Evolutionary conservation across 768 basidiomycete genomes (phyloP).

Genomic region (Nevesoporus exiguus): DNA sequence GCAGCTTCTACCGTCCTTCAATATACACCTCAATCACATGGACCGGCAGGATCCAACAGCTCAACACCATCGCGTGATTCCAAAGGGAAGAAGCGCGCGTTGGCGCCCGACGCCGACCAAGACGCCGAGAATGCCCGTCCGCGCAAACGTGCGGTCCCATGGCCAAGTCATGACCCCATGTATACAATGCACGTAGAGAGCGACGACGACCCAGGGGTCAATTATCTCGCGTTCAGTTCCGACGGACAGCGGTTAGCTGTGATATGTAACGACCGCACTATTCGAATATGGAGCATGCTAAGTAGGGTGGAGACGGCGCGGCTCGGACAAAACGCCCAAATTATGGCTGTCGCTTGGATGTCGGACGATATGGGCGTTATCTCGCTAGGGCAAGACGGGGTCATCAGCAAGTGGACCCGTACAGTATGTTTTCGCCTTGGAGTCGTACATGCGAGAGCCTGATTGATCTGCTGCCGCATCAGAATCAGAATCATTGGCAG

Average conservation of each 20-base stretch:
- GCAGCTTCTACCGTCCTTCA: slow-evolving; percentile 34
- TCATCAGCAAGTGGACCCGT: slow-evolving; percentile 57
- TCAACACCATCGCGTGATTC: slow-evolving; percentile 28
- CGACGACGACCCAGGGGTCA: slow-evolving; percentile 45
- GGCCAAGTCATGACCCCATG: slow-evolving; percentile 46
- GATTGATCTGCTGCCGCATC: not conserved
- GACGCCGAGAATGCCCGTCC: slow-evolving; percentile 29
- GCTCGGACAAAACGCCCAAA: slow-evolving; percentile 48
- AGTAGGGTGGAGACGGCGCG: slow-evolving; percentile 51
- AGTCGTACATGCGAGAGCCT: not conserved
- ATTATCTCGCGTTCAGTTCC: slow-evolving; percentile 46
- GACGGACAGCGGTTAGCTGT: slow-evolving; percentile 57
- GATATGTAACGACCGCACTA: slow-evolving; percentile 56
- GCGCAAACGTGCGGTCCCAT: slow-evolving; percentile 37
- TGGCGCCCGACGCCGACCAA: slow-evolving; percentile 21
- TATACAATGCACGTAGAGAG: slow-evolving; percentile 40
- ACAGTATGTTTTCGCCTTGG: slow-evolving; percentile 37
- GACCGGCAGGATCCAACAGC: slow-evolving; percentile 11
- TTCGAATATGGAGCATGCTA: slow-evolving; percentile 60
- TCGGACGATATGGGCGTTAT: slow-evolving; percentile 54
- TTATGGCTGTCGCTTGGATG: slow-evolving; percentile 57
- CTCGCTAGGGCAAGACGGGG: slow-evolving; percentile 54
- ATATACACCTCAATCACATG: slow-evolving; percentile 22
- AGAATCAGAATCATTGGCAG: slow-evolving; percentile 53
- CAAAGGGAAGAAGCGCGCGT: slow-evolving; percentile 41